Percentiles rank a stretch among this genome's conserved stretches.
Evolutionary conservation across 805 yeast species (phyloP).

Genomic region (Candida nemodendra): DNA sequence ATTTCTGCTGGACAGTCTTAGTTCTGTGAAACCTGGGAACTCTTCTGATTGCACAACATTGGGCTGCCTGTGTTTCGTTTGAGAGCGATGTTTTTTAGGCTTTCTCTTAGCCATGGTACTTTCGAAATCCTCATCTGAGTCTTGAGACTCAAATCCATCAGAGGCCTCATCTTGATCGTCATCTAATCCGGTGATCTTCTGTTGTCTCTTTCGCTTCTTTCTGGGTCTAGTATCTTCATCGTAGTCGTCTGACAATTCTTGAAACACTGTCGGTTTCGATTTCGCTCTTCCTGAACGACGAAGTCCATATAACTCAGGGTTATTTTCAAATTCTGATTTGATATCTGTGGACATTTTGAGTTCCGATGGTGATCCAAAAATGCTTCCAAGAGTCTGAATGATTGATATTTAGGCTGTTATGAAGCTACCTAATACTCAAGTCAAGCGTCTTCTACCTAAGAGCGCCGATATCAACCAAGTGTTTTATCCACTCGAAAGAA

Average conservation of each 20-base stretch:
- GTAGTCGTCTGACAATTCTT: slow-evolving; percentile 25
- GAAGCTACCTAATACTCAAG: too few relatives aligned
- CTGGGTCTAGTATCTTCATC: slow-evolving; percentile 17
- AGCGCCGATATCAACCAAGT: too few relatives aligned
- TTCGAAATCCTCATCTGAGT: slow-evolving; percentile 33
- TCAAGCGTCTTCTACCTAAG: too few relatives aligned
- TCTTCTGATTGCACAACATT: slow-evolving; percentile 12
- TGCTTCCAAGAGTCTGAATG: too few relatives aligned
- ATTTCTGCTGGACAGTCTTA: slow-evolving; percentile 79
- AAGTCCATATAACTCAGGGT: slow-evolving; percentile 82
- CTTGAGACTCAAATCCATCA: slow-evolving; percentile 31
- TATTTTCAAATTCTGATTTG: slow-evolving; percentile 50
- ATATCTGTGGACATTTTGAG: slow-evolving; percentile 23
- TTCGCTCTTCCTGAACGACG: slow-evolving; percentile 72
- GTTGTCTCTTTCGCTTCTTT: slow-evolving; percentile 17
- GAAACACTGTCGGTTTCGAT: slow-evolving; percentile 31
- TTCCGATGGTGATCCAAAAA: too few relatives aligned
- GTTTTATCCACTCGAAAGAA: too few relatives aligned
- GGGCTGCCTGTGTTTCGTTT: slow-evolving; percentile 9
- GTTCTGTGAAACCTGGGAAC: slow-evolving; percentile 41
- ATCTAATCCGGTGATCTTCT: slow-evolving; percentile 30
- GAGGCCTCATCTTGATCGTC: slow-evolving; percentile 26
- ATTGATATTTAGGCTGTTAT: too few relatives aligned
- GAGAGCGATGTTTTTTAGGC: slow-evolving; percentile 8
- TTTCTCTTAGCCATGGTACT: slow-evolving; percentile 13